Evolutionary conservation across 805 yeast genomes (phyloP).

Genomic region (Yamadazyma endophytica): DNA sequence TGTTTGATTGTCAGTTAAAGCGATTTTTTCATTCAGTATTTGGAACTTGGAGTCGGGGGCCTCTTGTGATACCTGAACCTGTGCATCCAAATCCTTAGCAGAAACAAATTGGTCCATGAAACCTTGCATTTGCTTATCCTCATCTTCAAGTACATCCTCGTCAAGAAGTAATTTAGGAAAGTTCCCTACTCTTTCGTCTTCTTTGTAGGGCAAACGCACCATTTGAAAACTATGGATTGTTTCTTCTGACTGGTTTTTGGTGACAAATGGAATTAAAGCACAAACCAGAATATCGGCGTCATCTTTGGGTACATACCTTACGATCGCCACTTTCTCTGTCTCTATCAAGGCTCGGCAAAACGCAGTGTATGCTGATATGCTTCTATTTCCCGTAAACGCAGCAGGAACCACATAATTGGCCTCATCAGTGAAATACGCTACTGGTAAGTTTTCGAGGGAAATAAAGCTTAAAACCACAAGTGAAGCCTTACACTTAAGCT

Average conservation of each 20-base stretch:
- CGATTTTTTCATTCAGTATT: constrained; percentile 14
- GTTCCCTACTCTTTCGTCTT: constrained; percentile 64
- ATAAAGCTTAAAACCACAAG: constrained; percentile 65
- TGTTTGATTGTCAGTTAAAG: constrained; percentile 9
- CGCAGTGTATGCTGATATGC: constrained; percentile 24
- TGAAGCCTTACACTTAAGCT: constrained; percentile 45
- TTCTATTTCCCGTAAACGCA: constrained; percentile 12
- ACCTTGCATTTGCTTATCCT: constrained; percentile 6
- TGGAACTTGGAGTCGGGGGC: constrained; percentile 1
- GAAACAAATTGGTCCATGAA: constrained; percentile 12
- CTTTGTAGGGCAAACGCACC: constrained; percentile 64
- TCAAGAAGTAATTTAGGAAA: constrained; percentile 28
- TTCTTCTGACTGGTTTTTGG: constrained; percentile 2
- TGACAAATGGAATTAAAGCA: constrained; percentile 46
- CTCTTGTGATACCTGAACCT: constrained; percentile 16
- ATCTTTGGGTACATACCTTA: constrained; percentile 54
- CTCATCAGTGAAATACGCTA: constrained; percentile 58
- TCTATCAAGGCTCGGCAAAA: constrained; percentile 52
- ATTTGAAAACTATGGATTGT: constrained; percentile 42
- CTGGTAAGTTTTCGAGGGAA: constrained; percentile 43
- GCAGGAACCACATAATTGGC: constrained; percentile 50
- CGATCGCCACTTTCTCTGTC: constrained; percentile 49
- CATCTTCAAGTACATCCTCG: constrained; percentile 6
- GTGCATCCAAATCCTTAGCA: constrained; percentile 19
- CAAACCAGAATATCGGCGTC: constrained; percentile 48